These are phyloP conservation scores for Mortierella sp. DNA, from an alignment of 371 early-diverging fungal species.

Conservation along the genomic window DNA sequence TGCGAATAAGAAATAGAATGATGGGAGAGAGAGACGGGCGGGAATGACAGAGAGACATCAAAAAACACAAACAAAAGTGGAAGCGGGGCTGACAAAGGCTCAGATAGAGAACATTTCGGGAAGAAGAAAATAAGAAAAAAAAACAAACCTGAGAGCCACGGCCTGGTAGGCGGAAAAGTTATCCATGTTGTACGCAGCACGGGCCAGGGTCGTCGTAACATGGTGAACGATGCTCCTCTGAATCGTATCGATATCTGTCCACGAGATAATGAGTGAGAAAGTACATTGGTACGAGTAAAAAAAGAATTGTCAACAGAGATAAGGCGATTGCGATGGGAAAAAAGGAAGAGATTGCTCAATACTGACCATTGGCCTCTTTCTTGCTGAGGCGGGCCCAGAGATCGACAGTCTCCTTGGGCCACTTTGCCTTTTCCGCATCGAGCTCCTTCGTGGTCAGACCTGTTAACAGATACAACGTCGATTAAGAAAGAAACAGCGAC, in stretches of 20 bases:
- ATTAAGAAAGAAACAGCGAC: neutral
- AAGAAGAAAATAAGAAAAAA: neutral
- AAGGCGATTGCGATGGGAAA: neutral
- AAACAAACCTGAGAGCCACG: conserved; percentile 77
- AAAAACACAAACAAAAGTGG: neutral
- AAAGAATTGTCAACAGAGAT: neutral
- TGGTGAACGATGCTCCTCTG: conserved; percentile 85
- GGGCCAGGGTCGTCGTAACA: conserved; percentile 84
- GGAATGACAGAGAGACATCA: neutral
- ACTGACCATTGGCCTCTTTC: conserved; percentile 52
- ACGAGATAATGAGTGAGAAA: neutral
- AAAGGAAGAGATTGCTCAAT: neutral
- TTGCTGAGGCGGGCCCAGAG: conserved; percentile 50
- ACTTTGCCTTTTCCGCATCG: conserved; percentile 47
- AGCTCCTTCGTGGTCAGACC: conserved; percentile 53
- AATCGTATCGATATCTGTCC: conserved; percentile 73
- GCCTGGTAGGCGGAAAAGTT: conserved; percentile 89
- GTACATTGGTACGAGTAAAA: neutral
- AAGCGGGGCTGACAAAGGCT: neutral
- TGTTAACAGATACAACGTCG: neutral
- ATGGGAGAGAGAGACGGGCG: neutral
- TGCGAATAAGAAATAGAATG: neutral
- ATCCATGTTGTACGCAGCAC: conserved; percentile 86
- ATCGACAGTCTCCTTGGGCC: conserved; percentile 55
- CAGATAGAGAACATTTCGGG: conserved; percentile 6